Percentiles rank a stretch among this genome's conserved stretches.
Evolutionary conservation across 129 eudicot species (phyloP).

Genomic region (Apium graveolens): DNA sequence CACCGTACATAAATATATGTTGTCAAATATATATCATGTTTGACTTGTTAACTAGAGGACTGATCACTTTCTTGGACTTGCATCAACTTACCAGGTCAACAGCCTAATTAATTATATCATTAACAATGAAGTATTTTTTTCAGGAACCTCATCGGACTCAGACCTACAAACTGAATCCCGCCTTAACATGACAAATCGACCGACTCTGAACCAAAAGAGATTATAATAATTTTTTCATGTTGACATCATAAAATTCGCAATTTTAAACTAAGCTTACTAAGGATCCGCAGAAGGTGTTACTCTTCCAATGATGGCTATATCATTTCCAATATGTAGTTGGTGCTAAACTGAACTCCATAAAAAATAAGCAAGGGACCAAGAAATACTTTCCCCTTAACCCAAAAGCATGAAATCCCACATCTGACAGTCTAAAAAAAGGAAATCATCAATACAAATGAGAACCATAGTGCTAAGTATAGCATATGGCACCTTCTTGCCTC

Average conservation of each 20-base stretch:
- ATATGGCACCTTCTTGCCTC: neutral
- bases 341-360: no score
- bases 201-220: neutral
- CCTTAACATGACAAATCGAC: neutral
- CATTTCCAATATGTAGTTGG: neutral
- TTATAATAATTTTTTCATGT: no score
- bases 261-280: neutral
- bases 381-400: no score
- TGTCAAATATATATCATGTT: no score
- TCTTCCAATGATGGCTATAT: neutral
- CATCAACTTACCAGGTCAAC: neutral
- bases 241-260: neutral
- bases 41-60: neutral
- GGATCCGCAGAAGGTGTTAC: neutral
- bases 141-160: neutral
- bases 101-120: neutral
- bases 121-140: neutral
- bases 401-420: no score
- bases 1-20: no score
- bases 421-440: no score
- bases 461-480: neutral
- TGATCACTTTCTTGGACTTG: neutral
- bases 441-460: no score
- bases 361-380: no score
- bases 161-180: neutral